Evolutionary conservation across 2,329 filamentous ascomycete genomes (phyloP).

Genomic region (Fusarium cicatricum): DNA sequence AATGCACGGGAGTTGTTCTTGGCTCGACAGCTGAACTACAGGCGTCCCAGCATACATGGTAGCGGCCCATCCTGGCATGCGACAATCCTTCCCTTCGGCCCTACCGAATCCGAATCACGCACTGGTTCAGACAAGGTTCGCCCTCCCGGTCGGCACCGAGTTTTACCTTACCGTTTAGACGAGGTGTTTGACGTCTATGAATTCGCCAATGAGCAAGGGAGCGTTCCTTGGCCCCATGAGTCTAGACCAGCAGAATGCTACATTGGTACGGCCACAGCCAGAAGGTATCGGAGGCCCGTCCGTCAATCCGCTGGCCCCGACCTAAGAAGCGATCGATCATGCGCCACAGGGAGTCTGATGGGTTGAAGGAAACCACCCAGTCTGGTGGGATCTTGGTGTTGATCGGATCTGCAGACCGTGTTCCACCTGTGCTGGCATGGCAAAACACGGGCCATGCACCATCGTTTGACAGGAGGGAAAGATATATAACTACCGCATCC

Average conservation of each 20-base stretch:
- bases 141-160: neutral
- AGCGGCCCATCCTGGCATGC: neutral
- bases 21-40: no score
- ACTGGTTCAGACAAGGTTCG: neutral
- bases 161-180: neutral
- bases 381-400: slow-evolving; percentile 30
- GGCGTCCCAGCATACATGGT: neutral
- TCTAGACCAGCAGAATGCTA: slow-evolving; percentile 10
- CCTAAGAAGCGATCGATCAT: neutral
- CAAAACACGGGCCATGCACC: slow-evolving; percentile 1
- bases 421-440: slow-evolving; percentile 26
- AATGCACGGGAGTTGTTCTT: neutral
- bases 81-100: neutral
- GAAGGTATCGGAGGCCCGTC: slow-evolving; percentile 30
- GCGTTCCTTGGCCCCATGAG: neutral
- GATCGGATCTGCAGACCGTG: slow-evolving; percentile 33
- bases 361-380: neutral
- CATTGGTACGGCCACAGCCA: neutral
- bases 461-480: slow-evolving; percentile 1
- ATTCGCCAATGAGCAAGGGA: neutral
- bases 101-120: neutral
- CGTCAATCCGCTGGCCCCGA: slow-evolving; percentile 32
- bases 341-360: neutral
- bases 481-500: slow-evolving; percentile 26
- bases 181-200: neutral